Evolutionary conservation across 306 rosid genomes (phyloP).

Genomic region (Gastrolobium villosum): DNA sequence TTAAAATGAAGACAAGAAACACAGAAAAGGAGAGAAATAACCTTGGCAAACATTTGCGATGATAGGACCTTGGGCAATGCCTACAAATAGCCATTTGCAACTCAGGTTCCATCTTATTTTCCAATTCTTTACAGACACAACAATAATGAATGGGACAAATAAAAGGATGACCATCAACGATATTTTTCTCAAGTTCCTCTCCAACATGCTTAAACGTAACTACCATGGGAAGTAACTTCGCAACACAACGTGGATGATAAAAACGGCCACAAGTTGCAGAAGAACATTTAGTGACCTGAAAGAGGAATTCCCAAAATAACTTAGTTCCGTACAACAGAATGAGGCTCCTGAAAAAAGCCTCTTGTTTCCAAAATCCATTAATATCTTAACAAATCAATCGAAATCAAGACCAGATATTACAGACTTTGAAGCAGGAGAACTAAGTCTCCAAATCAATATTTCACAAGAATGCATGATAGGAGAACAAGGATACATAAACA

Average conservation of each 20-base stretch:
- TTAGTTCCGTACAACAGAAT: constrained; percentile 46
- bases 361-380: constrained; percentile 21
- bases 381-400: neutral
- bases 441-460: constrained; percentile 17
- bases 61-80: constrained; percentile 82
- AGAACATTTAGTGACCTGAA: constrained; percentile 83
- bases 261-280: constrained; percentile 79
- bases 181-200: constrained; percentile 68
- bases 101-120: constrained; percentile 58
- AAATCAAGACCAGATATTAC: constrained; percentile 2
- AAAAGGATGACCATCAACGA: constrained; percentile 68
- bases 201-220: constrained; percentile 47
- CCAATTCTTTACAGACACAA: constrained; percentile 71
- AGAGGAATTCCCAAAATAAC: constrained; percentile 36
- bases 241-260: constrained; percentile 85
- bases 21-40: constrained; percentile 29
- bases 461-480: too few species aligned
- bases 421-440: constrained; percentile 34
- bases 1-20: neutral
- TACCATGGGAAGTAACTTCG: constrained; percentile 62
- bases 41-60: constrained; percentile 82
- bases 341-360: neutral
- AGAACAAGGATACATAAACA: too few species aligned
- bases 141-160: constrained; percentile 88
- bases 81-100: constrained; percentile 76